phyloP scores from a whole-genome alignment of 202 grass and related monocot species.

The Setaria italica region DNA sequence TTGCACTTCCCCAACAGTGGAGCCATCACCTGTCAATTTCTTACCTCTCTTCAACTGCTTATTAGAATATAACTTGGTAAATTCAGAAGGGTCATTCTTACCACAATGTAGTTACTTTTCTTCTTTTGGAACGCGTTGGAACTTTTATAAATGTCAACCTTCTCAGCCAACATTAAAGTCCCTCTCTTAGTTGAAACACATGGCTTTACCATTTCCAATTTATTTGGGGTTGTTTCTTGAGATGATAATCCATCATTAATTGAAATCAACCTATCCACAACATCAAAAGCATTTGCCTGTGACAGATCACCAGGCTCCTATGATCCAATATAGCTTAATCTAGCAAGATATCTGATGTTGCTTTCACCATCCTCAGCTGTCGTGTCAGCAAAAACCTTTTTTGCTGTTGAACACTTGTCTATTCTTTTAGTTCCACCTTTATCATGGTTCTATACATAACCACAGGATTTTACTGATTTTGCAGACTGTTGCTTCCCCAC shows the following conservation, averaged over 20 bases:
- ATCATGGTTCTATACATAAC: slow-evolving; percentile 46
- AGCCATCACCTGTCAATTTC: slow-evolving; percentile 24
- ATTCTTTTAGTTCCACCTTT: slow-evolving; percentile 51
- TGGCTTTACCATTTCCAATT: slow-evolving; percentile 58
- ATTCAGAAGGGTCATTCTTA: slow-evolving; percentile 44
- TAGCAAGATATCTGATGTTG: slow-evolving; percentile 34
- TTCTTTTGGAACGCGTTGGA: slow-evolving; percentile 70
- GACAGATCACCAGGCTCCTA: slow-evolving; percentile 86
- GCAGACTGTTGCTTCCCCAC: too few species aligned
- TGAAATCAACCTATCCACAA: slow-evolving; percentile 86
- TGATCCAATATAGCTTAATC: slow-evolving; percentile 76
- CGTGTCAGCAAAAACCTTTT: slow-evolving; percentile 64
- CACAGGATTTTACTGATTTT: not conserved
- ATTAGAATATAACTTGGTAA: slow-evolving; percentile 50
- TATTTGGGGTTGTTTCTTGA: slow-evolving; percentile 56
- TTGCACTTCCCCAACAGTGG: slow-evolving; percentile 29
- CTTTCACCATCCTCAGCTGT: slow-evolving; percentile 44
- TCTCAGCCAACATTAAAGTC: slow-evolving; percentile 65
- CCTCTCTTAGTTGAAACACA: slow-evolving; percentile 57
- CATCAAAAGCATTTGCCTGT: slow-evolving; percentile 82
- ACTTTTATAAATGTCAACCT: slow-evolving; percentile 50
- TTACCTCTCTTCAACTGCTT: slow-evolving; percentile 39
- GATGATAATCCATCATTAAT: slow-evolving; percentile 62
- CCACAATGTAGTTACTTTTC: slow-evolving; percentile 52
- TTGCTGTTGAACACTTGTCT: slow-evolving; percentile 62